Conservation (phyloP, 441 rosid genomes). For the Gossypium aridum region DNA sequence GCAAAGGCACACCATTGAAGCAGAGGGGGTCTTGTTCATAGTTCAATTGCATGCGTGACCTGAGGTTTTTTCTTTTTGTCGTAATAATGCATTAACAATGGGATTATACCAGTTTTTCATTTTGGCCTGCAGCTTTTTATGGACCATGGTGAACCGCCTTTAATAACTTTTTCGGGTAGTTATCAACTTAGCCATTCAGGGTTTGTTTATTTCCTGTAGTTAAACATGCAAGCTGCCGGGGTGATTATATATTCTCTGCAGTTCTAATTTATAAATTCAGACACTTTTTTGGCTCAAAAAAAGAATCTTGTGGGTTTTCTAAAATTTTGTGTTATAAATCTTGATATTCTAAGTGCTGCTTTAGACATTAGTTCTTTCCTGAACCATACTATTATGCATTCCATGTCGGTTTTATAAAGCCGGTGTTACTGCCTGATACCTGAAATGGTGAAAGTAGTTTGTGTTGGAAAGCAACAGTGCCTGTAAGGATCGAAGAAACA, state of each 20-base stretch:
- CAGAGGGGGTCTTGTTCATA: slow-evolving; percentile 10
- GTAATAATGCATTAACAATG: slow-evolving; percentile 23
- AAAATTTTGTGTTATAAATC: background rate
- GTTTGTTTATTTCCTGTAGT: background rate
- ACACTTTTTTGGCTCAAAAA: background rate
- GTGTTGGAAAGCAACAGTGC: background rate
- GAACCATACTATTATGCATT: slow-evolving; percentile 16
- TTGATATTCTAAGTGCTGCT: too few species aligned
- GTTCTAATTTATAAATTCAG: slow-evolving; percentile 6
- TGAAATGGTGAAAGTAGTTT: slow-evolving; percentile 24
- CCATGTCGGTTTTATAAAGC: slow-evolving; percentile 16
- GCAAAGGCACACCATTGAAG: slow-evolving; percentile 48
- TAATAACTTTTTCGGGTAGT: background rate
- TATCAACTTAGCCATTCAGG: background rate
- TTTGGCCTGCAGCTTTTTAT: slow-evolving; percentile 15
- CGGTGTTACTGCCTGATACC: slow-evolving; percentile 15
- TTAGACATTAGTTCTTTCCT: background rate
- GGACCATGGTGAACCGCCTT: slow-evolving; percentile 7
- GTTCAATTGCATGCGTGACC: slow-evolving; percentile 4
- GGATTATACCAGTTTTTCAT: slow-evolving; percentile 8
- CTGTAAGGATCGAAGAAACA: background rate
- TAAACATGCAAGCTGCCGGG: background rate
- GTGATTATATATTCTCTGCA: too few species aligned
- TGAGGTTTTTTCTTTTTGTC: slow-evolving; percentile 5
- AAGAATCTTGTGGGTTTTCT: background rate